phyloP scores from a whole-genome alignment of 179 eudicot genomes.

The Silene coronaria region DNA sequence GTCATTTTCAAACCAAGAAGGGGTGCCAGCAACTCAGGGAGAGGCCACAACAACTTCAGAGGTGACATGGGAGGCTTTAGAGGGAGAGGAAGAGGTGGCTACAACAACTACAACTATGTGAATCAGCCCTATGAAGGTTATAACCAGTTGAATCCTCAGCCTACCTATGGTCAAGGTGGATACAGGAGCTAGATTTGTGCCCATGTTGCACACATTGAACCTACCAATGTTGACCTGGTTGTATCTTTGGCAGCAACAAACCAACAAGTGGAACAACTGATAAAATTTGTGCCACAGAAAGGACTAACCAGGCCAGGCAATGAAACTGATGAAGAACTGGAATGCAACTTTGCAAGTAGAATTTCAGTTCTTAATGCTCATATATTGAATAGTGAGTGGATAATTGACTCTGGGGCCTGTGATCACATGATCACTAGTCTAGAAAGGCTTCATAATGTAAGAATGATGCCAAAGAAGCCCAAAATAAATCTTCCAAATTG shows the following conservation, averaged over 20 bases:
- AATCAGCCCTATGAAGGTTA: too few relatives aligned
- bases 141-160: too few relatives aligned
- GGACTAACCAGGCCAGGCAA: neutral
- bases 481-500: constrained; percentile 3
- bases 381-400: neutral
- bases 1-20: too few relatives aligned
- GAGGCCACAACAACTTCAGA: too few relatives aligned
- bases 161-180: too few relatives aligned
- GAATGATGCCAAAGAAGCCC: accelerated
- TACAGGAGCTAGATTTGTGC: too few relatives aligned
- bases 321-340: neutral
- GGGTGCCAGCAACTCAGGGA: too few relatives aligned
- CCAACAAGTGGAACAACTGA: neutral
- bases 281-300: neutral
- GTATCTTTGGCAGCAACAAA: neutral
- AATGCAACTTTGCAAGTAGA: neutral
- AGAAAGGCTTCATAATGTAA: accelerated
- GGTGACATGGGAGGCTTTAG: too few relatives aligned
- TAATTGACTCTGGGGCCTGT: neutral
- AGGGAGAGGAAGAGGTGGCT: too few relatives aligned
- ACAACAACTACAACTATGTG: too few relatives aligned
- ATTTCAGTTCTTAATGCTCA: neutral
- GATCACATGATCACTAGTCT: neutral
- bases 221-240: too few relatives aligned
- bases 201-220: too few relatives aligned